phyloP scores from a whole-genome alignment of 192 early-diverging fungal species.

The Podila horticola region DNA sequence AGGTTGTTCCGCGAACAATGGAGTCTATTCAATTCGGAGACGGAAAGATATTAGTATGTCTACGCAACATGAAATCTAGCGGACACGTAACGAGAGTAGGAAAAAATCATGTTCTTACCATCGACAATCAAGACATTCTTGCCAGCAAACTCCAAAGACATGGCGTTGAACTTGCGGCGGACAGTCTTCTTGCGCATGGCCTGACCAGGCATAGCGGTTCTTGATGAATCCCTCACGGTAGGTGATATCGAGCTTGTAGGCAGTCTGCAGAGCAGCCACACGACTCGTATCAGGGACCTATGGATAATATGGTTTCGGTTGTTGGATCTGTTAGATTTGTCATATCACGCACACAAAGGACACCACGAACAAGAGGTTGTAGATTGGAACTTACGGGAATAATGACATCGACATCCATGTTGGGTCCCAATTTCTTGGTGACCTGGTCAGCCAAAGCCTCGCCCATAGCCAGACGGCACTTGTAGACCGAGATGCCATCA shows the following conservation, averaged over 20 bases:
- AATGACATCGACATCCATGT: constrained; percentile 96
- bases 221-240: constrained; percentile 99
- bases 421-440: constrained; percentile 73
- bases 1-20: constrained; percentile 99
- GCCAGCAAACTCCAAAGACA: constrained; percentile 95
- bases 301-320: not conserved
- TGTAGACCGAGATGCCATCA: constrained; percentile 99
- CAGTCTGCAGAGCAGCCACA: constrained; percentile 92
- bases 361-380: not conserved
- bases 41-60: too few relatives aligned
- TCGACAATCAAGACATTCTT: constrained; percentile 99
- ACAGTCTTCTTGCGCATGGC: constrained; percentile 90
- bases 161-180: constrained; percentile 97
- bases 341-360: too few relatives aligned
- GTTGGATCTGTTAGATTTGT: not conserved
- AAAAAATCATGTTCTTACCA: constrained; percentile 60
- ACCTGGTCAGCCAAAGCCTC: constrained; percentile 93
- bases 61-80: too few relatives aligned
- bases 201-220: constrained; percentile 99
- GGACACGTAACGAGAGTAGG: not conserved
- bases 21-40: constrained; percentile 68
- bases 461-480: constrained; percentile 96
- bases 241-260: constrained; percentile 86
- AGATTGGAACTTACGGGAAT: constrained; percentile 78
- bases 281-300: constrained; percentile 97